Evolutionary conservation across 2,329 filamentous ascomycete genomes (phyloP), one percentile per base, ranked within the genome.

Genomic region (Dichotomopilus funicola): DNA sequence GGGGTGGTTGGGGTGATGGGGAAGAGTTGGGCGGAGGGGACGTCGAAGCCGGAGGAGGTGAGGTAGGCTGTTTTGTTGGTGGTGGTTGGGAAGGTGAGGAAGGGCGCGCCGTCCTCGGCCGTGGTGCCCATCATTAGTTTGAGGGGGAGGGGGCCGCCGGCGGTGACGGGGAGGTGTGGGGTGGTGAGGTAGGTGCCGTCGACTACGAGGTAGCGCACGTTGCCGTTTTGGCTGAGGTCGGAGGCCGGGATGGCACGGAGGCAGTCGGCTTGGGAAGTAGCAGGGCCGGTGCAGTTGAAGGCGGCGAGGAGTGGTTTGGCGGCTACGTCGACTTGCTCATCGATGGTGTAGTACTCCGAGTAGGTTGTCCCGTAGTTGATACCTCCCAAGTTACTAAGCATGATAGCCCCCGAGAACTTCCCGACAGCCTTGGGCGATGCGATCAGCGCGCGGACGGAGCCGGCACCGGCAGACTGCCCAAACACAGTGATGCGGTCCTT

Each of bases 311-410:
- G 76, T 1, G 74, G 70, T n/a, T 73, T 71, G 0, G 77, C 80
- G 1, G 72, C 76, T 0, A 73, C 70, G 1, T 71, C 63, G 63
- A 78, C 75, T 27, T 77, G 77, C 55, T 82, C 68, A 3, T 73
- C 66, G 56, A 84, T 76, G 3, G 80, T 82, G 61, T 78, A 77
- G 68, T 84, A 85, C 31, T 75, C 73, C 9, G 78, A 80, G 65
- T 83, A 85, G 0, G 78, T 76, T 0, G 76, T 78, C 9, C 78
- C 80, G 55, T 83, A 83, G 63, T 78, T 73, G 43, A 72, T 64
- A 0, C 72, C 72, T 9, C 73, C 73, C 2, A 73, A 67, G 45
- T 71, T 73, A 60, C 71, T 73, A 54, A 73, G 60, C 11, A 65
- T 68, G 48, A 80, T 75, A 2, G 78, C 78, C 5, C 66, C 72